Conservation (phyloP, 1,284 basidiomycete species). For the Cutaneotrichosporon mucoides region DNA sequence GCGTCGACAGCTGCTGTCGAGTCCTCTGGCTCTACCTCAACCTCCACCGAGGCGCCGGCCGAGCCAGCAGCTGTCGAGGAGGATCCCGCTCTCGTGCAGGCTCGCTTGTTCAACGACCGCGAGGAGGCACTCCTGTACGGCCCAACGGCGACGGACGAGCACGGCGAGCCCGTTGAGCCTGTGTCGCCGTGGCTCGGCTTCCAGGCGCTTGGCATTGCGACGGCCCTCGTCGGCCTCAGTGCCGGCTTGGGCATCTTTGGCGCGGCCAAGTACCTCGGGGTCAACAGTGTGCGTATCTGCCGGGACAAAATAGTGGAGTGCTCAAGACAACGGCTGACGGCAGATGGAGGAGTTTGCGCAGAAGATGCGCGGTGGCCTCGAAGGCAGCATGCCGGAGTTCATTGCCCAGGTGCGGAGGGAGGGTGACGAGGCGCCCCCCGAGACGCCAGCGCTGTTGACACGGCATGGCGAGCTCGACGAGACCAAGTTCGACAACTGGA, state of each 20-base stretch:
- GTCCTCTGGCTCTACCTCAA: too few species aligned
- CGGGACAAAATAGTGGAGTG: too few species aligned
- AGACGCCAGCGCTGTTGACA: constrained; percentile 9
- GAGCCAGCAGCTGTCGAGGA: neutral
- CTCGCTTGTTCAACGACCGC: constrained; percentile 27
- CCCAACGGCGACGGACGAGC: constrained; percentile 11
- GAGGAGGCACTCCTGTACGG: constrained; percentile 33
- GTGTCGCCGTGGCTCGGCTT: constrained; percentile 25
- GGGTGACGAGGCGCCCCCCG: constrained; percentile 2
- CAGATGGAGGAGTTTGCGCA: constrained; percentile 37
- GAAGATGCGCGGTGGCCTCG: constrained; percentile 31
- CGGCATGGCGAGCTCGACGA: constrained; percentile 17
- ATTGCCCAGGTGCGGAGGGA: constrained; percentile 16
- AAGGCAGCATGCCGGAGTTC: constrained; percentile 26
- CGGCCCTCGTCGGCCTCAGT: constrained; percentile 34
- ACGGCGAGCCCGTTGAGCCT: constrained; percentile 8
- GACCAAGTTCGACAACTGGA: constrained; percentile 14
- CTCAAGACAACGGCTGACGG: neutral
- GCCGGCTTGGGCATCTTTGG: constrained; percentile 35
- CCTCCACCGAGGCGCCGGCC: neutral
- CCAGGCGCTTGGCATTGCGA: constrained; percentile 42
- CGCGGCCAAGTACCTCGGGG: constrained; percentile 36
- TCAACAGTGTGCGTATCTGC: constrained; percentile 30
- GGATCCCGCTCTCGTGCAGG: neutral
- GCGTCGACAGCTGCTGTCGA: neutral